phyloP scores from a whole-genome alignment of 495 filamentous ascomycete genomes.

The Xylaria flabelliformis region DNA sequence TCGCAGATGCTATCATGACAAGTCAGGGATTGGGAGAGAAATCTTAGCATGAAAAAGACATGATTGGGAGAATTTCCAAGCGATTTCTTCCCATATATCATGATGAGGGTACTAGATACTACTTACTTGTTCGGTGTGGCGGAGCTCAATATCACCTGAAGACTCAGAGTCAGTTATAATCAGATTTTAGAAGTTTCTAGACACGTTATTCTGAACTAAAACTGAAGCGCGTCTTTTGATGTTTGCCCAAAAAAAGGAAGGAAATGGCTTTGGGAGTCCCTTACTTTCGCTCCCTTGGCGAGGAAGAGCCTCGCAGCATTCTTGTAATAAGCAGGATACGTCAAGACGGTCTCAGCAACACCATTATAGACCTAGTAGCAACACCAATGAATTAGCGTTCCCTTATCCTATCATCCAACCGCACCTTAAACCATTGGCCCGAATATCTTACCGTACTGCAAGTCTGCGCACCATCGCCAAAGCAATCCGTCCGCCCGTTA shows the following conservation, averaged over 20 bases:
- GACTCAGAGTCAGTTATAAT: too few relatives aligned
- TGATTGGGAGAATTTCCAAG: neutral
- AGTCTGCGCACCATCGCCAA: conserved; percentile 58
- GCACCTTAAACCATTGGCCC: conserved; percentile 29
- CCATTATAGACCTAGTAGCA: conserved; percentile 45
- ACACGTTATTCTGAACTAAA: too few relatives aligned
- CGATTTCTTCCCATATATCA: neutral
- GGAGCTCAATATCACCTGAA: conserved; percentile 56
- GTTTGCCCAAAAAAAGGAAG: too few relatives aligned
- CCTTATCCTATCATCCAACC: neutral
- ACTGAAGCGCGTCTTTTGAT: too few relatives aligned
- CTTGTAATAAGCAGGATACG: conserved; percentile 63
- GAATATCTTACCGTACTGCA: conserved; percentile 49
- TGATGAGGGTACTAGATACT: neutral
- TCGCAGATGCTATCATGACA: conserved; percentile 53
- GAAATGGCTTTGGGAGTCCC: too few relatives aligned
- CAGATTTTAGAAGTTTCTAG: too few relatives aligned
- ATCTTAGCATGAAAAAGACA: neutral
- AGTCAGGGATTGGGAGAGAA: neutral
- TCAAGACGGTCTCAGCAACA: conserved; percentile 60
- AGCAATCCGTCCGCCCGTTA: conserved; percentile 65
- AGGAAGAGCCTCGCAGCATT: conserved; percentile 60
- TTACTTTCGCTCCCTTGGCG: conserved; percentile 59
- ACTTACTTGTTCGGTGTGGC: conserved; percentile 56
- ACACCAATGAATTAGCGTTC: neutral